Evolutionary conservation across 2,329 filamentous ascomycete genomes (phyloP).

Genomic region (Whalleya microplaca): DNA sequence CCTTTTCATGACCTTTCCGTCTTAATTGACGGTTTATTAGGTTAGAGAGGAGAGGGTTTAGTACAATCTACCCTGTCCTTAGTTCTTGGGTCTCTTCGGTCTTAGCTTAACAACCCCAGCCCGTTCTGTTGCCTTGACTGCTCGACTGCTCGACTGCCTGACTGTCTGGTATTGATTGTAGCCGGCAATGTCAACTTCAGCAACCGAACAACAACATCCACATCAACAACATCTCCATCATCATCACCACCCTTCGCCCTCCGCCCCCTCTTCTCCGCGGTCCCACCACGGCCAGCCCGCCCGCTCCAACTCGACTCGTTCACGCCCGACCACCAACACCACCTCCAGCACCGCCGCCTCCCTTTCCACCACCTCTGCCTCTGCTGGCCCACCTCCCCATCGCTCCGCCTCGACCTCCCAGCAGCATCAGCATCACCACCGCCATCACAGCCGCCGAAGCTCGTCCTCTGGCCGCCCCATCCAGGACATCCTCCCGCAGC

Average conservation of each 20-base stretch:
- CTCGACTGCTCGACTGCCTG: no score
- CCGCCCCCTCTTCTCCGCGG: slow-evolving; percentile 36
- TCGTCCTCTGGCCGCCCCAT: slow-evolving; percentile 48
- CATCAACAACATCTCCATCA: slow-evolving; percentile 36
- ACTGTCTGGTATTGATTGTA: no score
- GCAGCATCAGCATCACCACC: slow-evolving; percentile 42
- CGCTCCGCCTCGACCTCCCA: slow-evolving; percentile 35
- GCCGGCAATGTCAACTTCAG: slow-evolving; percentile 29
- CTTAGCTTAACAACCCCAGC: no score
- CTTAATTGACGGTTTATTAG: not conserved
- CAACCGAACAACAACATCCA: slow-evolving; percentile 33
- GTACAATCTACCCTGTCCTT: not conserved
- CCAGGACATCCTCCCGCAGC: slow-evolving; percentile 54
- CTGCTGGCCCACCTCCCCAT: slow-evolving; percentile 29
- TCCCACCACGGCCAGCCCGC: slow-evolving; percentile 33
- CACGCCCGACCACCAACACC: slow-evolving; percentile 39
- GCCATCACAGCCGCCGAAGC: slow-evolving; percentile 43
- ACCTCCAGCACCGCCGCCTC: slow-evolving; percentile 29
- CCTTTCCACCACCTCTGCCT: slow-evolving; percentile 22
- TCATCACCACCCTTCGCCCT: slow-evolving; percentile 34
- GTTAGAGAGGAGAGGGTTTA: no score
- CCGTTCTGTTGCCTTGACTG: slow-evolving; percentile 19
- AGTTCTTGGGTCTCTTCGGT: no score
- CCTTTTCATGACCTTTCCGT: not conserved
- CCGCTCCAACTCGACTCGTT: slow-evolving; percentile 43